Base-by-base conservation (phyloP, 2,329 filamentous ascomycete genomes). In the Fusarium brachygibbosum region DNA sequence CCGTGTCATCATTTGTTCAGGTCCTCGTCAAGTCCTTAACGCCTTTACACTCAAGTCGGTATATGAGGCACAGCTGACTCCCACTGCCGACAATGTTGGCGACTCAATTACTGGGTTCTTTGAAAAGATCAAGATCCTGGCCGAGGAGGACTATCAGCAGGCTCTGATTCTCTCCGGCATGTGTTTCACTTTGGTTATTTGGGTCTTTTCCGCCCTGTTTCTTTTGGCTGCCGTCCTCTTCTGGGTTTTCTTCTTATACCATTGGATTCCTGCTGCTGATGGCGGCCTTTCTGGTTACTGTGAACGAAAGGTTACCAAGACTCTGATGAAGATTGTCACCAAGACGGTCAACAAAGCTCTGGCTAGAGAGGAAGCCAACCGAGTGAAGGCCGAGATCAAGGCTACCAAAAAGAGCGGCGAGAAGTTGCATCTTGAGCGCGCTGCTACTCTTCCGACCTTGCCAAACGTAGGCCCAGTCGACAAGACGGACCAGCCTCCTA, bases 1-100 rank as follows among this genome's bases (percentile, higher is more conserved):
- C 74, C 92, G 95, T 70, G 90, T 97, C 62, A 85, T 98, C 50
- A 84, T 98, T 66, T 97, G 95, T 72, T 94, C 97, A 77, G 96
- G 94, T 0, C 96, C 96, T 23, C 92, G 96, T 69, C 93, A 97
- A 77, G 93, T 91, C 49, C 88, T 98, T 79, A 99, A 99, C 75
- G 94, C 89, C 21, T 84, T 98, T 69, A 98, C 95, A 0, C 85
- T 98, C 12, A 94, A 92, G 76, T 93, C 93, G 0, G 92, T 98
- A 37, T 92, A 96, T 81, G 84, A 89, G 55, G 86, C 90, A 29
- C 89, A 94, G 70, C 84, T 98, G n/a, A 88, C 90, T 0, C 79
- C 81, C 16, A 81, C 82, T 12, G 78, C 80, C 28, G 76, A 77
- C 31, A 82, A 79, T 44, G 86, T 93, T 41, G 89, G 88, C 58